Evolutionary conservation across 768 basidiomycete species (phyloP).

Genomic region (Lactarius deliciosus): DNA sequence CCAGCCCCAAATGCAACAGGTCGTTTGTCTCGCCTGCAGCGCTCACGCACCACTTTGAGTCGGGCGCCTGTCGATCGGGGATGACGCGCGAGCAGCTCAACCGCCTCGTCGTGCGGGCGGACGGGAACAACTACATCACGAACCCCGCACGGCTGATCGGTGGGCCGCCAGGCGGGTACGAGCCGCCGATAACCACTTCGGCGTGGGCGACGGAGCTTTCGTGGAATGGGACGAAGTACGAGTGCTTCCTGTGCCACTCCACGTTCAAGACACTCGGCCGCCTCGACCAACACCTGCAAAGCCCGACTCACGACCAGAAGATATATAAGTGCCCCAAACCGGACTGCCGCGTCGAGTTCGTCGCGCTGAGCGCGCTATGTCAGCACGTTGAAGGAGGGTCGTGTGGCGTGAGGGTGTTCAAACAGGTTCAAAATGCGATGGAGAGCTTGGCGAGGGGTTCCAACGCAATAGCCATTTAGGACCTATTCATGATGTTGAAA

Average conservation of each 20-base stretch:
- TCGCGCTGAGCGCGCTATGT: constrained; percentile 15
- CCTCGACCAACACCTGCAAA: constrained; percentile 64
- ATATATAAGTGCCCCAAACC: constrained; percentile 20
- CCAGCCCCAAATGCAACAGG: constrained; percentile 44
- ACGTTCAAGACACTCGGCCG: constrained; percentile 41
- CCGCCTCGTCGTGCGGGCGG: constrained; percentile 11
- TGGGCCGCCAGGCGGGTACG: neutral
- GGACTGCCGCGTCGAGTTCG: constrained; percentile 14
- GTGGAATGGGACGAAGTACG: constrained; percentile 48
- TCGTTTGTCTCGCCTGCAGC: constrained; percentile 54
- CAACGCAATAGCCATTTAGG: constrained; percentile 6
- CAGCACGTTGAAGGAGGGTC: constrained; percentile 22
- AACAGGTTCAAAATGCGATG: constrained; percentile 14
- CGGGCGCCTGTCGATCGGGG: constrained; percentile 55
- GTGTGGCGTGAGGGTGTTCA: constrained; percentile 22
- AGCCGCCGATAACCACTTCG: neutral
- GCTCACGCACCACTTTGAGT: constrained; percentile 62
- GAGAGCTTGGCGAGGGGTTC: constrained; percentile 14
- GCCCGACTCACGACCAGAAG: constrained; percentile 40
- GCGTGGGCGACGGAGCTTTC: constrained; percentile 40
- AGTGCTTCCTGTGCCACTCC: constrained; percentile 63
- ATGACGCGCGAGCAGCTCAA: constrained; percentile 38
- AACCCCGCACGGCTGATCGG: constrained; percentile 1
- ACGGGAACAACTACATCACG: constrained; percentile 16
- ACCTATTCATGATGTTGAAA: neutral